Evolutionary conservation across 2,329 filamentous ascomycete species (phyloP), one percentile per base, ranked within the genome.

Genomic region (Aspergillus niger): DNA sequence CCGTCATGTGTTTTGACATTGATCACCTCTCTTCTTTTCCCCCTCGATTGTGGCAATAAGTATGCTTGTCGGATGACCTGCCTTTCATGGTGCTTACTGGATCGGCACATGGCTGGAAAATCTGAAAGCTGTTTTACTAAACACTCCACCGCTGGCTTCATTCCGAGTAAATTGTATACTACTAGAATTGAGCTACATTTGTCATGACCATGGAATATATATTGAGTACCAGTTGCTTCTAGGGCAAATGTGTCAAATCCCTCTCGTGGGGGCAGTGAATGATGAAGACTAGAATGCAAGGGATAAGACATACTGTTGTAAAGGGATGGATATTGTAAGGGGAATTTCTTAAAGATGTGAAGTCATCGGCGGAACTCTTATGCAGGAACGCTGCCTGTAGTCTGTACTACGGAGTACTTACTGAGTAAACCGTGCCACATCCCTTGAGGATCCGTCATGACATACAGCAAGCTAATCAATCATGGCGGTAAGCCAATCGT

Each of bases 1-100:
- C 58, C 54, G 49, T 62, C 62, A 58, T 51, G 53, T 38, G 41
- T 54, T 54, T 57, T 59, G 49, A 54, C 44, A 30, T 48, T 48
- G 32, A 43, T 28, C 28, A 36, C 30, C 32, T 22, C 22, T 30
- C 36, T 22, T 26, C 38, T 17, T 32, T 15, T 13, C 36, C 3
- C 32, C 24, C 22, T 22, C 26, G 24, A 50, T 30, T 32, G 41
- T 13, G 41, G 41, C 22, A 44, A 44, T 44, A 22, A 44, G 17
- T 43, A n/a, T 17, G n/a, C 8, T n/a, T 20, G n/a, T 20, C 17
- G 15, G 15, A n/a, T 43, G 44, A 49, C 15, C 3, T 50, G 26
- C 26, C 44, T 49, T 32, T 32, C 47, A 36, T 44, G n/a, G 15
- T 13, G 13, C 15, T 20, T 3, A 13, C 20, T 22, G 20, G 41